Conservation (phyloP, 306 rosid genomes). For the Lupinus albus region DNA sequence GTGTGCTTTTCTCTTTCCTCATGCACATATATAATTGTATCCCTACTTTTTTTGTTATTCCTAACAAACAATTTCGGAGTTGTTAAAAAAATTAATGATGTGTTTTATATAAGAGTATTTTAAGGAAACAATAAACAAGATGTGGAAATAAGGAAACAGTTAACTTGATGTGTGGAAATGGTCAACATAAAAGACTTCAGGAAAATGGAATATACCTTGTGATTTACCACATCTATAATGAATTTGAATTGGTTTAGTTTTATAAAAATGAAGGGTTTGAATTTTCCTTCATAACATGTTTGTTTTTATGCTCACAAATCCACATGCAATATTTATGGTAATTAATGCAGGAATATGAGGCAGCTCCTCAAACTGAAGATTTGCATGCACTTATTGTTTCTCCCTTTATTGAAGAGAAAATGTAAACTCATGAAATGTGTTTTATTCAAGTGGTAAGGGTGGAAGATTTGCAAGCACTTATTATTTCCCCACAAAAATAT, state of each 20-base stretch:
- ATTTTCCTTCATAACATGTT: background rate
- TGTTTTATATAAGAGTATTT: background rate
- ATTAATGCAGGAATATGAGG: conserved; percentile 41
- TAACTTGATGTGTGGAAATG: conserved; percentile 20
- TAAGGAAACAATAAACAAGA: background rate
- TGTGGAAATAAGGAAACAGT: conserved; percentile 26
- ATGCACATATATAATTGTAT: background rate
- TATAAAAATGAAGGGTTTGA: conserved; percentile 4
- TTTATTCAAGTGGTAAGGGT: too few species aligned
- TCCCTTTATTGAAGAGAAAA: conserved; percentile 66
- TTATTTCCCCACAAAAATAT: too few species aligned
- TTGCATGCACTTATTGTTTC: conserved; percentile 48
- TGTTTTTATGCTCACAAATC: background rate
- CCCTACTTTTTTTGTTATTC: background rate
- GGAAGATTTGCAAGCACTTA: too few species aligned
- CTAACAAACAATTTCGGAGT: background rate
- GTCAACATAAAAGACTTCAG: conserved; percentile 34
- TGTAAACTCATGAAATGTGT: conserved; percentile 68
- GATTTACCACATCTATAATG: background rate
- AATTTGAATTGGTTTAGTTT: background rate
- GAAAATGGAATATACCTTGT: background rate
- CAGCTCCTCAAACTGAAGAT: conserved; percentile 35
- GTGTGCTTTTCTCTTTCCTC: too few species aligned
- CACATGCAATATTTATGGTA: background rate
- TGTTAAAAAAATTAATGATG: background rate